A percentile compares a stretch with the other conserved stretches of the same genome.
Evolutionary conservation across 139 green algal genomes (phyloP).

Genomic region (Chlamydomonas applanata): DNA sequence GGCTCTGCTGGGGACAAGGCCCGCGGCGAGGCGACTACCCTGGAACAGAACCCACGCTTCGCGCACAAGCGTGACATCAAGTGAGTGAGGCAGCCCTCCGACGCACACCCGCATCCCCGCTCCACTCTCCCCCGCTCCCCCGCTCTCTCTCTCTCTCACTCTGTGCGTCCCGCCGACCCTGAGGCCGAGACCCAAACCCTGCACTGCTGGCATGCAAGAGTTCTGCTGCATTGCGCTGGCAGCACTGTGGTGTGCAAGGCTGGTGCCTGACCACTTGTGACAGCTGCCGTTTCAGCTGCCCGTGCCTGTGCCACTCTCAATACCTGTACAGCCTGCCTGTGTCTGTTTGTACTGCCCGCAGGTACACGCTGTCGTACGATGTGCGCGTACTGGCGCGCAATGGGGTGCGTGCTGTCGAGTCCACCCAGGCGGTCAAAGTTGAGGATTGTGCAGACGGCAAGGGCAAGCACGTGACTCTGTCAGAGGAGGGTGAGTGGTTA

Average conservation of each 20-base stretch:
- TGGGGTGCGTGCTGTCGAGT: slow-evolving; percentile 15
- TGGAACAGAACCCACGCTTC: not conserved
- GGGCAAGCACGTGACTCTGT: slow-evolving; percentile 5
- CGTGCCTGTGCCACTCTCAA: not conserved
- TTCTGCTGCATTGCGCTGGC: not conserved
- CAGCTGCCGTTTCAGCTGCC: not conserved
- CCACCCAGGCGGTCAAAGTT: not conserved
- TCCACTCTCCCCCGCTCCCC: too few species aligned
- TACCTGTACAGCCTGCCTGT: not conserved
- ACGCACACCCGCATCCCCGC: too few species aligned
- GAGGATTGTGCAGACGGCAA: not conserved
- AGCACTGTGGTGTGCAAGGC: not conserved
- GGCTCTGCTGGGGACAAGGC: not conserved
- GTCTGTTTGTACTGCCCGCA: not conserved
- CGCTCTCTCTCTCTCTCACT: too few species aligned
- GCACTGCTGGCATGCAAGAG: too few species aligned
- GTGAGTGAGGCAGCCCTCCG: too few species aligned
- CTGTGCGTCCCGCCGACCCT: too few species aligned
- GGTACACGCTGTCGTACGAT: slow-evolving; percentile 32
- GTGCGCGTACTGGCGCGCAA: slow-evolving; percentile 7
- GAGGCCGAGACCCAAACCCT: too few species aligned
- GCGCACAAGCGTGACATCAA: not conserved
- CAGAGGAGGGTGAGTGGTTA: not conserved
- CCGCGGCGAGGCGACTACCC: not conserved
- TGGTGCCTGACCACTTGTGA: too few species aligned